Evolutionary conservation across 2,329 filamentous ascomycete genomes (phyloP), one percentile per base, ranked within the genome.

Genomic region (Mollisiaceae sp.): DNA sequence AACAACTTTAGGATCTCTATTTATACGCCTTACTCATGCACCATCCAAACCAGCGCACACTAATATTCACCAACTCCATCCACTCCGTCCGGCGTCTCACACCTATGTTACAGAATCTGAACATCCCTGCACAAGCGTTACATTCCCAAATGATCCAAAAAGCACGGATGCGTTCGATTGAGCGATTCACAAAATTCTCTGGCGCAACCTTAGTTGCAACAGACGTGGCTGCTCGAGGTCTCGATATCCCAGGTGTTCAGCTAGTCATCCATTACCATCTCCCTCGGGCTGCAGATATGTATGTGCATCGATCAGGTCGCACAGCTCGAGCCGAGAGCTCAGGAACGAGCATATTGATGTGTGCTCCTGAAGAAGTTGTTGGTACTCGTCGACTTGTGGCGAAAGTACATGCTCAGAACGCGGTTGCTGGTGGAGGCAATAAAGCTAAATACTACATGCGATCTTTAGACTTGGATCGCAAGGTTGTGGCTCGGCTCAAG

Each of bases 61-160:
- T 99, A 2, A 88, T 99, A 57, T 99, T 99, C 77, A 93, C 94
- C 35, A 99, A 99, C 80, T 97, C 94, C 54, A 97, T 99, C 77
- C 92, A 91, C 60, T 91, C 94, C 2, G 94, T 97, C 60, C 90
- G 93, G 54, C 92, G 95, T 43, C 82, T 99, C 14, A 89, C 90
- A 0, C 92, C 94, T 0, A 86, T 97, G 75, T 85, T 99, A 1
- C 88, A 94, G 72, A 92, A 92, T 70, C 87, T 99, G 59, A 86
- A 90, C 68, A 83, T 97, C 9, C 88, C 90, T 2, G 91, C 89
- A 0, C 82, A 92, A 12, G 88, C 91, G 0, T 82, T 99, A 0
- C 95, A 99, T 78, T 97, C 93, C 0, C 91, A 93, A 69, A 98
- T 99, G 95, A 85, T 89, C 0, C 95, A 99, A 79, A 98, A 98